These are phyloP conservation scores for Aspergillus floridensis DNA, from an alignment of 2,329 filamentous ascomycete genomes.

Conservation along the genomic window DNA sequence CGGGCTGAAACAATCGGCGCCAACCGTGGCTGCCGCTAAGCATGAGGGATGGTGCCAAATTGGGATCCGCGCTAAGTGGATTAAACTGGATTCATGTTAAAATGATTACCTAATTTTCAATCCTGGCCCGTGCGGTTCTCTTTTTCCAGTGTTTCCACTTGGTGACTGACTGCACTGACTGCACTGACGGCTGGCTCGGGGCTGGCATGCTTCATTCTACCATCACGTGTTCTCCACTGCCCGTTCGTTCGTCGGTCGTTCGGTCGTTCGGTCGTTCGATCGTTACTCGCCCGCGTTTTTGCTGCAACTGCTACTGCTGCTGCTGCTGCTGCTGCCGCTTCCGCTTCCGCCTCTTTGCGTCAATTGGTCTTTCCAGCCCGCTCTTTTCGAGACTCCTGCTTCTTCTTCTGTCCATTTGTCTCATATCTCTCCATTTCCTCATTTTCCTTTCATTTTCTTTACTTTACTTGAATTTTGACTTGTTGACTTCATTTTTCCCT, in stretches of 20 bases:
- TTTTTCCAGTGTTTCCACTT: conserved; percentile 6
- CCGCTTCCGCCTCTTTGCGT: background rate
- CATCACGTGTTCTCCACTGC: conserved; percentile 26
- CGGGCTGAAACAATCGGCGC: conserved; percentile 15
- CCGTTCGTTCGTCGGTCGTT: too few species aligned
- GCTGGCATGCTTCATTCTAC: background rate
- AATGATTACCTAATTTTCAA: conserved; percentile 17
- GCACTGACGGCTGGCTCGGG: background rate
- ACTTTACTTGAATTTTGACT: background rate
- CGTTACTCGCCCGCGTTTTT: conserved; percentile 11
- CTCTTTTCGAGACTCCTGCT: background rate
- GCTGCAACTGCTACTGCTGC: background rate
- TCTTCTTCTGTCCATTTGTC: conserved; percentile 7
- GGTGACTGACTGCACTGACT: too few species aligned
- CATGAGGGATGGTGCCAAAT: conserved; percentile 10
- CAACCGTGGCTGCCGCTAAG: conserved; percentile 7
- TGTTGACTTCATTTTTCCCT: background rate
- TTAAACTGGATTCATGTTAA: conserved; percentile 8
- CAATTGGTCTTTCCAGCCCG: background rate
- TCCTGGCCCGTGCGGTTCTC: conserved; percentile 20
- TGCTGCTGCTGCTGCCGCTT: background rate
- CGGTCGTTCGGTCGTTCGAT: too few species aligned
- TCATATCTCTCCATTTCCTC: background rate
- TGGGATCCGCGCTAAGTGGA: conserved; percentile 6
- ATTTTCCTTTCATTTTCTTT: conserved; percentile 30